These are phyloP conservation scores for Drosera capensis DNA, from an alignment of 148 eudicot species.

Conservation along the genomic window DNA sequence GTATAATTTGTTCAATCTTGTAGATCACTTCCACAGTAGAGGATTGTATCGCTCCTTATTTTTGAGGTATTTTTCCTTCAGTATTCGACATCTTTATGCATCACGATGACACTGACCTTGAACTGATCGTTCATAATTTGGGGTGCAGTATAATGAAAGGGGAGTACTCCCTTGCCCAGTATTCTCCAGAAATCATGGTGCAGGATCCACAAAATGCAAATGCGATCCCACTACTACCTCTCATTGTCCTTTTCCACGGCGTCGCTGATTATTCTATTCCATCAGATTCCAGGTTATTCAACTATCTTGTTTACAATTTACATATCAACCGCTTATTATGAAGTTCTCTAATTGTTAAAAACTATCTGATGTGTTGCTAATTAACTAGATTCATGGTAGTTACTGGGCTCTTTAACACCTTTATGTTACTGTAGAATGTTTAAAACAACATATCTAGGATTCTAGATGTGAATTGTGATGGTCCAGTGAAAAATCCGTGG, in stretches of 20 bases:
- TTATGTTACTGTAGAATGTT: too few relatives aligned
- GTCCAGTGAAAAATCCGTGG: too few relatives aligned
- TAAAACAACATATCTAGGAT: too few relatives aligned
- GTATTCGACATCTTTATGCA: slow-evolving; percentile 1
- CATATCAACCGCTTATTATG: neutral
- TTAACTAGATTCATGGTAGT: too few relatives aligned
- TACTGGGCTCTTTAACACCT: too few relatives aligned
- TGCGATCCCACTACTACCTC: slow-evolving; percentile 67
- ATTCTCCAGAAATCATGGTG: slow-evolving; percentile 75
- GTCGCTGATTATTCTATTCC: slow-evolving; percentile 94
- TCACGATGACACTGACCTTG: neutral
- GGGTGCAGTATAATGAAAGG: slow-evolving; percentile 84
- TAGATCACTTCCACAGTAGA: slow-evolving; percentile 69
- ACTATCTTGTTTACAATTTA: neutral
- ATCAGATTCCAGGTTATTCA: slow-evolving; percentile 53
- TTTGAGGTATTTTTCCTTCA: slow-evolving; percentile 31
- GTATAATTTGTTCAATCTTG: slow-evolving; percentile 67
- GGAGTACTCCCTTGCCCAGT: slow-evolving; percentile 48
- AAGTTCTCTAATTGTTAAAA: neutral
- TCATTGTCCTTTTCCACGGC: slow-evolving; percentile 69
- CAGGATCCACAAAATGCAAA: slow-evolving; percentile 50
- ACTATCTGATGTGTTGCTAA: neutral
- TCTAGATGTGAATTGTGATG: too few relatives aligned
- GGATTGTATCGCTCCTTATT: slow-evolving; percentile 82
- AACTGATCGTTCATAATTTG: slow-evolving; percentile 8